phyloP scores from a whole-genome alignment of 108 stramenopile genomes.

The Hondaea fermentalgiana region DNA sequence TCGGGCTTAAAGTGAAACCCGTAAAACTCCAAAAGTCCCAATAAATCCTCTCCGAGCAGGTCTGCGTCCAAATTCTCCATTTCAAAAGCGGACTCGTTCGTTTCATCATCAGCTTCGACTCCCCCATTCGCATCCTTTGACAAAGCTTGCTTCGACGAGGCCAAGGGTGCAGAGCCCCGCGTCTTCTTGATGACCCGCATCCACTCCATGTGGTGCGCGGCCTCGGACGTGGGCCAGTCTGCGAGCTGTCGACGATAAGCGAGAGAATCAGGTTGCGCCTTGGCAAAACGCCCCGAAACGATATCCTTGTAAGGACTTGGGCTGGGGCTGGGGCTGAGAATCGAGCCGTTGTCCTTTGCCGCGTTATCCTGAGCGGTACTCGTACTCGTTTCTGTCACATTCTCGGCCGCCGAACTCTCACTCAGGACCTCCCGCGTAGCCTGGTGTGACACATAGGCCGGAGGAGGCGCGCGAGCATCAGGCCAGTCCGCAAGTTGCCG shows the following conservation, averaged over 20 bases:
- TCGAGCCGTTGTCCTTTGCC: too few relatives aligned
- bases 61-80: neutral
- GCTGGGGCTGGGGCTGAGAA: too few relatives aligned
- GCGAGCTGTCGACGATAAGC: conserved; percentile 1
- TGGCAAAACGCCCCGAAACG: too few relatives aligned
- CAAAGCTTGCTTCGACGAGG: neutral
- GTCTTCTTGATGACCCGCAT: neutral
- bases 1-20: neutral
- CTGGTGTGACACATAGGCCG: neutral
- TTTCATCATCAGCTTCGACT: neutral
- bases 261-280: neutral
- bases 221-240: neutral
- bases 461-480: neutral
- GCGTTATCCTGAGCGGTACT: too few relatives aligned
- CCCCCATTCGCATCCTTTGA: neutral
- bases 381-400: too few relatives aligned
- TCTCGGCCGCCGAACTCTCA: too few relatives aligned
- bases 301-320: too few relatives aligned
- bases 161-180: neutral
- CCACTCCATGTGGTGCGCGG: conserved; percentile 6
- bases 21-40: neutral
- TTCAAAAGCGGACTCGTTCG: neutral
- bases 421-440: neutral
- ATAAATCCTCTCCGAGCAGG: neutral
- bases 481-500: neutral